These are phyloP conservation scores for Akanthomyces dipterigenus DNA, from an alignment of 2,329 filamentous ascomycete species.

Conservation along the genomic window DNA sequence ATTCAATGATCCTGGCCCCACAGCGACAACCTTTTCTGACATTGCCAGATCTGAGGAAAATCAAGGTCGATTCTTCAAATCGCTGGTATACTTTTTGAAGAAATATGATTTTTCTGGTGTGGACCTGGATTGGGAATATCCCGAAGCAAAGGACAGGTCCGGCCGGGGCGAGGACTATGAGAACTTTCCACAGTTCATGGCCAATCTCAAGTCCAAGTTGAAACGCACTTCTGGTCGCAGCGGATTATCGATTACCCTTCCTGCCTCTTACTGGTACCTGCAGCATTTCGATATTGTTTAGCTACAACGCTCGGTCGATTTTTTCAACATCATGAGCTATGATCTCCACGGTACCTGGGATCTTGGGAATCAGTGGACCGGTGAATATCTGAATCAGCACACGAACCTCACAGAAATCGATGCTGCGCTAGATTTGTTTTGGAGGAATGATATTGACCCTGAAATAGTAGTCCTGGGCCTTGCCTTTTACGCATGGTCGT, in stretches of 20 bases:
- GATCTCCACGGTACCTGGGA: too few relatives aligned
- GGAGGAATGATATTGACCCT: conserved; percentile 36
- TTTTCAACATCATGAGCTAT: too few relatives aligned
- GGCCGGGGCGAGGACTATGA: too few relatives aligned
- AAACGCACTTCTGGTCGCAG: too few relatives aligned
- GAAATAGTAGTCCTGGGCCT: conserved; percentile 36
- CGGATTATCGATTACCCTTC: too few relatives aligned
- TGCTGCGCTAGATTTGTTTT: conserved; percentile 35
- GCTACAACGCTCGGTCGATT: too few relatives aligned
- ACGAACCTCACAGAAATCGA: conserved; percentile 40
- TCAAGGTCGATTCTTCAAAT: background rate
- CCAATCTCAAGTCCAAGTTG: too few relatives aligned
- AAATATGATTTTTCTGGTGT: too few relatives aligned
- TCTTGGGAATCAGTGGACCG: too few relatives aligned
- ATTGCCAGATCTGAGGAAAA: background rate
- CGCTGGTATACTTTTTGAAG: conserved; percentile 9
- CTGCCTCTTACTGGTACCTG: too few relatives aligned
- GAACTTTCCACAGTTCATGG: too few relatives aligned
- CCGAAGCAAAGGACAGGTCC: background rate
- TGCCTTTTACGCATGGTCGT: conserved; percentile 34
- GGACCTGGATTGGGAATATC: conserved; percentile 20
- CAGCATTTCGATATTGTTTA: too few relatives aligned
- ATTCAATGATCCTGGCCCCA: conserved; percentile 30
- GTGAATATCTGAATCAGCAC: conserved; percentile 19
- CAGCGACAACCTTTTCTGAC: conserved; percentile 19